Percentiles rank a stretch among this genome's conserved stretches.
phyloP scores from a whole-genome alignment of 805 yeast genomes.

The Ogataea glucozyma region DNA sequence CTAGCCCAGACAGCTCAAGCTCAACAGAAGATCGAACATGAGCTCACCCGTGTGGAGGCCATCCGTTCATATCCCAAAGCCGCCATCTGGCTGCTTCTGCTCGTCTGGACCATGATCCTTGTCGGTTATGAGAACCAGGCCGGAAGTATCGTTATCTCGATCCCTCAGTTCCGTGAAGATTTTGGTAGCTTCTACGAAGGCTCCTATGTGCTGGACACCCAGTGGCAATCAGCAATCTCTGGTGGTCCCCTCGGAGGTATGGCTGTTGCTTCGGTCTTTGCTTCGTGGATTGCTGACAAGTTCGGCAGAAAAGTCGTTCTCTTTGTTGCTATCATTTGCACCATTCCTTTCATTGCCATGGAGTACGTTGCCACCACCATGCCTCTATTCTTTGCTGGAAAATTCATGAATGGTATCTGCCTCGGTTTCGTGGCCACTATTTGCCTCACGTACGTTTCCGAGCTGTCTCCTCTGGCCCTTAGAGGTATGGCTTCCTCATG shows the following conservation, averaged over 20 bases:
- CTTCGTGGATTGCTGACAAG: slow-evolving; percentile 37
- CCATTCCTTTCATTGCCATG: slow-evolving; percentile 40
- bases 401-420: slow-evolving; percentile 42
- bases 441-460: slow-evolving; percentile 44
- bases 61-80: slow-evolving; percentile 40
- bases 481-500: slow-evolving; percentile 34
- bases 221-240: slow-evolving; percentile 46
- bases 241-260: slow-evolving; percentile 35
- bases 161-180: slow-evolving; percentile 41
- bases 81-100: slow-evolving; percentile 38
- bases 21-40: slow-evolving; percentile 12
- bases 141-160: slow-evolving; percentile 41
- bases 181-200: slow-evolving; percentile 31
- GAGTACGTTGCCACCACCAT: slow-evolving; percentile 42
- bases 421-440: slow-evolving; percentile 45
- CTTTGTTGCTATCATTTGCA: slow-evolving; percentile 31
- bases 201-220: slow-evolving; percentile 37
- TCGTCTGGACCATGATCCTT: slow-evolving; percentile 35
- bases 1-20: slow-evolving; percentile 7
- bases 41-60: slow-evolving; percentile 32
- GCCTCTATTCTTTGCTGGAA: slow-evolving; percentile 42
- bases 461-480: slow-evolving; percentile 51
- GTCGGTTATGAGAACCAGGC: slow-evolving; percentile 37
- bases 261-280: slow-evolving; percentile 39
- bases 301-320: slow-evolving; percentile 40